Conservation (phyloP, 192 early-diverging fungal genomes). For the Piromyces sp. region DNA sequence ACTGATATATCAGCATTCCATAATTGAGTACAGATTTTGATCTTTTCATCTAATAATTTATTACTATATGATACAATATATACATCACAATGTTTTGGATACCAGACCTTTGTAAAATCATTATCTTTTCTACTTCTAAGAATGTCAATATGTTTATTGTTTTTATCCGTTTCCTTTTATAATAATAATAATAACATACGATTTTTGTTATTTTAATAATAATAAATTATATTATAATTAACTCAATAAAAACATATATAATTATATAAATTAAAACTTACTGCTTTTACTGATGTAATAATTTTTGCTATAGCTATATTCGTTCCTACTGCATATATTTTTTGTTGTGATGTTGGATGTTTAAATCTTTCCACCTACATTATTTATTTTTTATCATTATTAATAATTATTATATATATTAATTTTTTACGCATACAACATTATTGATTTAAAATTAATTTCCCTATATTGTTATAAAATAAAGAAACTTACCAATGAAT, state of each 20-base stretch:
- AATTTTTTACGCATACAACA: too few species aligned
- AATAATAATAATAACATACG: too few species aligned
- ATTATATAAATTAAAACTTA: too few species aligned
- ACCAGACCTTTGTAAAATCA: background rate
- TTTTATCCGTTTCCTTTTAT: background rate
- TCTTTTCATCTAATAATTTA: background rate
- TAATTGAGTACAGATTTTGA: background rate
- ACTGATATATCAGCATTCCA: background rate
- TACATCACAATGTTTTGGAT: background rate
- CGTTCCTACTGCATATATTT: background rate
- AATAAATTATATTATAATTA: too few species aligned
- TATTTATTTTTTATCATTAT: too few species aligned
- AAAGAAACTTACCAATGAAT: slow-evolving; percentile 23
- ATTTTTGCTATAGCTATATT: background rate
- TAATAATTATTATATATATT: too few species aligned
- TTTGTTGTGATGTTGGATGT: background rate
- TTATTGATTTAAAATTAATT: too few species aligned
- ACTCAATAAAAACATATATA: too few species aligned
- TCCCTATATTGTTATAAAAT: too few species aligned
- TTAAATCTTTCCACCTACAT: background rate
- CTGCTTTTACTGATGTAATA: background rate
- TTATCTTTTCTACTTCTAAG: background rate
- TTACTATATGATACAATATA: background rate
- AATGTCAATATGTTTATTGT: background rate
- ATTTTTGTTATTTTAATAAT: too few species aligned